Evolutionary conservation across 2,329 filamentous ascomycete species (phyloP).

Genomic region (Cucurbitaria berberidis): DNA sequence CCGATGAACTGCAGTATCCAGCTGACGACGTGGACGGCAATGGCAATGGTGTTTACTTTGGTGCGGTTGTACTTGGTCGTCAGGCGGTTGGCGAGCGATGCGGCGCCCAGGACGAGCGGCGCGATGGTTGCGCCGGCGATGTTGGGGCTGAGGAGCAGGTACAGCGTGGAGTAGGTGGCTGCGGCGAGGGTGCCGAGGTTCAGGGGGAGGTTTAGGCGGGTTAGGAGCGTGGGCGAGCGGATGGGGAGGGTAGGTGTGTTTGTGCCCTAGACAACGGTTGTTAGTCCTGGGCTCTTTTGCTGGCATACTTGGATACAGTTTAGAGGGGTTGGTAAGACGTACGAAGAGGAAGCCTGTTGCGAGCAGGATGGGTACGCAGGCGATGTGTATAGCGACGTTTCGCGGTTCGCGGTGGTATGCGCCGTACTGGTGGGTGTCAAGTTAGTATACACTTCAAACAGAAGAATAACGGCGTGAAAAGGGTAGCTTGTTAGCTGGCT

Average conservation of each 20-base stretch:
- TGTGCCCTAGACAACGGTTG: conserved; percentile 53
- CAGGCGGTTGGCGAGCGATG: conserved; percentile 74
- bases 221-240: conserved; percentile 35
- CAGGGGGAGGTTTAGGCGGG: conserved; percentile 47
- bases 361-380: conserved; percentile 77
- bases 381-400: conserved; percentile 79
- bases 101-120: conserved; percentile 73
- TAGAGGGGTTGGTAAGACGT: conserved; percentile 50
- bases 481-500: too few species aligned
- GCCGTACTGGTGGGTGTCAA: conserved; percentile 68
- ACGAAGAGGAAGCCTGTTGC: conserved; percentile 75
- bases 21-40: conserved; percentile 70
- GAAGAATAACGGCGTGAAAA: neutral
- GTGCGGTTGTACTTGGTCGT: conserved; percentile 64
- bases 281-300: too few species aligned
- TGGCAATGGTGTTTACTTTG: conserved; percentile 66
- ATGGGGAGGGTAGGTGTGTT: conserved; percentile 59
- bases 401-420: conserved; percentile 80
- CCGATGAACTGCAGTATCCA: conserved; percentile 93
- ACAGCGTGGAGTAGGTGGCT: conserved; percentile 74
- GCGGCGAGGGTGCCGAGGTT: conserved; percentile 58
- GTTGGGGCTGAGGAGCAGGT: conserved; percentile 85
- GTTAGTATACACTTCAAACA: neutral
- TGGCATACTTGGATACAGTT: too few species aligned
- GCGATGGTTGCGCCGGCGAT: conserved; percentile 80